Evolutionary conservation across 352 stramenopile species (phyloP).

Genomic region (Phytophthora ohioensis): DNA sequence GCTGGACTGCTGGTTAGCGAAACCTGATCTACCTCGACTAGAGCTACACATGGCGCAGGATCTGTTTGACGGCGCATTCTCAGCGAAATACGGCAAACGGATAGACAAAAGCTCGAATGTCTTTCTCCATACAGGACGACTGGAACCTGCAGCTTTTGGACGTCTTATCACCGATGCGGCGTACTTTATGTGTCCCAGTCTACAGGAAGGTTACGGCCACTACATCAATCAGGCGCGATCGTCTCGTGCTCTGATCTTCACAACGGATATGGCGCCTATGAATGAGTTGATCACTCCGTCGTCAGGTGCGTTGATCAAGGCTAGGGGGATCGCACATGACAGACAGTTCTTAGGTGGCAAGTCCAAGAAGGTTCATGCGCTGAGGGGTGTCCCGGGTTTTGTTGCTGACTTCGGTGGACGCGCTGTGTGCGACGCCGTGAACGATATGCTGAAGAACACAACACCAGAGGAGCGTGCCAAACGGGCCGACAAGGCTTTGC

Average conservation of each 20-base stretch:
- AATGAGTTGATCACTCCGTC: constrained; percentile 61
- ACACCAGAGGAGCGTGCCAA: constrained; percentile 40
- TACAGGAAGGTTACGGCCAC: constrained; percentile 66
- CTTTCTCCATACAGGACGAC: constrained; percentile 39
- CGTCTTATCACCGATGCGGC: constrained; percentile 48
- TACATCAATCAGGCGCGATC: constrained; percentile 75
- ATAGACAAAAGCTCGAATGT: constrained; percentile 43
- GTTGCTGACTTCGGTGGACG: constrained; percentile 45
- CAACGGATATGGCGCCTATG: constrained; percentile 64
- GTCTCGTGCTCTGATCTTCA: constrained; percentile 54
- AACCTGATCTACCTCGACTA: constrained; percentile 43
- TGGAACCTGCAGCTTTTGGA: constrained; percentile 49
- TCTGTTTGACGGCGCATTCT: constrained; percentile 41
- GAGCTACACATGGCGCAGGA: constrained; percentile 50
- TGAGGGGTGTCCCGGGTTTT: constrained; percentile 50
- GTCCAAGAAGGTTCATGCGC: constrained; percentile 38
- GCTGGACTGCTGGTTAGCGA: constrained; percentile 51
- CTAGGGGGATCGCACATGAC: constrained; percentile 24
- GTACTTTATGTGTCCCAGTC: constrained; percentile 63
- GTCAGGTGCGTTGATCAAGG: constrained; percentile 52
- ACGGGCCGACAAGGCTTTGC: constrained; percentile 44
- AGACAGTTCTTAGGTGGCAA: constrained; percentile 50
- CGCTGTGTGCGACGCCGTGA: constrained; percentile 56
- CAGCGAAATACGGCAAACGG: constrained; percentile 27
- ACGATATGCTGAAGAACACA: constrained; percentile 44